phyloP scores from a whole-genome alignment of 495 filamentous ascomycete genomes.

The Hypoxylon lenormandii region DNA sequence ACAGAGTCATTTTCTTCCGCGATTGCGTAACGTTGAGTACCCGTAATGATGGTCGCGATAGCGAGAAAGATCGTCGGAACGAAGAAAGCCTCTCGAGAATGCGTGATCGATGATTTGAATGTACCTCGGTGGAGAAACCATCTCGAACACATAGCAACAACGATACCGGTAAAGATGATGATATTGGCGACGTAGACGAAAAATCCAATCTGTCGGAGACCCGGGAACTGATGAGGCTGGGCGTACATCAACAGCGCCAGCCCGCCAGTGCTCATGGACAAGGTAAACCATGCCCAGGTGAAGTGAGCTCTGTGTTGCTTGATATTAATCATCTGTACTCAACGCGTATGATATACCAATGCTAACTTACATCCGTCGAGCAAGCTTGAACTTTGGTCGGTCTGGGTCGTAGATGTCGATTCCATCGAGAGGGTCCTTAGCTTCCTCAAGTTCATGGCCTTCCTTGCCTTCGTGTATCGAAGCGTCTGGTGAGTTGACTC shows the following conservation, averaged over 20 bases:
- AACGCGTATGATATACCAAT: not conserved
- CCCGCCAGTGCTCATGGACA: slow-evolving; percentile 74
- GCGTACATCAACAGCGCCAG: slow-evolving; percentile 69
- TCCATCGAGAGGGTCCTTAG: not conserved
- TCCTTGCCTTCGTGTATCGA: slow-evolving; percentile 37
- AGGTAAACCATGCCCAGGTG: slow-evolving; percentile 77
- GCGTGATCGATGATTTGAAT: slow-evolving; percentile 67
- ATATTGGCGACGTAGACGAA: slow-evolving; percentile 72
- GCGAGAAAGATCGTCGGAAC: slow-evolving; percentile 75
- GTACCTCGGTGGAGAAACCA: slow-evolving; percentile 66
- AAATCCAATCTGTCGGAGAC: slow-evolving; percentile 69
- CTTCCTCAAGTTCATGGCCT: slow-evolving; percentile 18
- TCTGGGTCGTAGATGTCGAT: slow-evolving; percentile 38
- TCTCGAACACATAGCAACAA: slow-evolving; percentile 65
- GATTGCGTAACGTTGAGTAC: slow-evolving; percentile 69
- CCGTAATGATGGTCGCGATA: slow-evolving; percentile 71
- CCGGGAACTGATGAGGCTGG: slow-evolving; percentile 71
- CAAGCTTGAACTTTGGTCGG: slow-evolving; percentile 42
- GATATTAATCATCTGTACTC: not conserved
- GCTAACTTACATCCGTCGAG: slow-evolving; percentile 59
- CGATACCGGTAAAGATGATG: slow-evolving; percentile 62
- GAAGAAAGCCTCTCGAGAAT: slow-evolving; percentile 74
- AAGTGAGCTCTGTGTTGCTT: slow-evolving; percentile 60
- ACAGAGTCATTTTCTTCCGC: slow-evolving; percentile 50
- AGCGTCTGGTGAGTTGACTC: slow-evolving; percentile 27